phyloP scores from a whole-genome alignment of 805 yeast species.

The Cyberlindnera americana region DNA sequence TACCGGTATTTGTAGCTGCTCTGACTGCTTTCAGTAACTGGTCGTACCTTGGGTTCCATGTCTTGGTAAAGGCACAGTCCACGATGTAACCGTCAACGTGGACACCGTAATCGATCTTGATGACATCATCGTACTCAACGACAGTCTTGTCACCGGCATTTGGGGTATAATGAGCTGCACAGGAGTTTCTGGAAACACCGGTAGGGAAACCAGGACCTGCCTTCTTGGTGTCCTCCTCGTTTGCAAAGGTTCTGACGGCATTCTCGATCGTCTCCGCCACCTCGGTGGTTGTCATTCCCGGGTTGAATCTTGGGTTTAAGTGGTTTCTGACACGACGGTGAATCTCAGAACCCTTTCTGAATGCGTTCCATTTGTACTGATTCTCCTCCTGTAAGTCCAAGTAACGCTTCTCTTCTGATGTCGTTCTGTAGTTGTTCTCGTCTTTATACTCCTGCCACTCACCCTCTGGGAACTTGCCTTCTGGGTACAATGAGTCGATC shows the following conservation, averaged over 20 bases:
- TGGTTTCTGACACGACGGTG: constrained; percentile 88
- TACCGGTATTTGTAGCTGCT: constrained; percentile 93
- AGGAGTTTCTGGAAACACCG: constrained; percentile 89
- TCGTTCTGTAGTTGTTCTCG: constrained; percentile 66
- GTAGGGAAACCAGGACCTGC: constrained; percentile 98
- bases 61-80: constrained; percentile 91
- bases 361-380: constrained; percentile 66
- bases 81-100: constrained; percentile 93
- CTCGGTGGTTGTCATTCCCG: constrained; percentile 90
- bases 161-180: constrained; percentile 98
- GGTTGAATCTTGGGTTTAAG: constrained; percentile 69
- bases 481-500: constrained; percentile 65
- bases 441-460: constrained; percentile 74
- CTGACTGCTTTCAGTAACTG: constrained; percentile 76
- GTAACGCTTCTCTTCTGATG: constrained; percentile 83
- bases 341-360: constrained; percentile 93
- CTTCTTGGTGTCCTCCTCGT: constrained; percentile 51
- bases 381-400: constrained; percentile 57
- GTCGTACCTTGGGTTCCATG: constrained; percentile 84
- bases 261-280: constrained; percentile 88
- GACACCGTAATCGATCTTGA: constrained; percentile 96
- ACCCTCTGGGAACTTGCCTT: constrained; percentile 79
- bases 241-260: constrained; percentile 70
- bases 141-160: constrained; percentile 89
- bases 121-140: constrained; percentile 80